phyloP scores from a whole-genome alignment of 331 rosid genomes.

The Telfairia occidentalis region DNA sequence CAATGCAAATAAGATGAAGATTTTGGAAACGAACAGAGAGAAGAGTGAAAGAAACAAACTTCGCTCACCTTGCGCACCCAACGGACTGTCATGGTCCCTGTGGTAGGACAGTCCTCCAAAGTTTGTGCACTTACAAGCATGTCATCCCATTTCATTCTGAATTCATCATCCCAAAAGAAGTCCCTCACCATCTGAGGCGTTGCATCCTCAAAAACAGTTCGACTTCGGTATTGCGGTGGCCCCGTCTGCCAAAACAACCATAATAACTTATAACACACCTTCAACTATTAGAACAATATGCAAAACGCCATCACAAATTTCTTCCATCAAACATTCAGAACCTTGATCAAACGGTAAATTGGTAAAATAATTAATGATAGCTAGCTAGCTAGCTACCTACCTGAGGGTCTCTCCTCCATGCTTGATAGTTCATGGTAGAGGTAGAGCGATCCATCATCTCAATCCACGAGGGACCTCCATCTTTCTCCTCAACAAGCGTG shows the following conservation, averaged over 20 bases:
- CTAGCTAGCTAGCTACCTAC: conserved; percentile 21
- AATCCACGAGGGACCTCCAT: conserved; percentile 63
- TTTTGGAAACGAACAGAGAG: background rate
- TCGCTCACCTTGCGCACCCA: conserved; percentile 93
- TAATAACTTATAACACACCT: conserved; percentile 4
- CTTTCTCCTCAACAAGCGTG: conserved; percentile 50
- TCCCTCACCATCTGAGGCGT: conserved; percentile 73
- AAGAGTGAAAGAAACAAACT: background rate
- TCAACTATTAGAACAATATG: background rate
- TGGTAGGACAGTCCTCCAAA: conserved; percentile 54
- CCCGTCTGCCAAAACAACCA: conserved; percentile 46
- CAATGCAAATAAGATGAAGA: background rate
- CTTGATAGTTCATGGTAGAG: conserved; percentile 43
- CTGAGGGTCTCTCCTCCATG: conserved; percentile 62
- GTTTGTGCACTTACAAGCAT: conserved; percentile 57
- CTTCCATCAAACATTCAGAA: background rate
- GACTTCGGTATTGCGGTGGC: conserved; percentile 86
- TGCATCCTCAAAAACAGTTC: conserved; percentile 75
- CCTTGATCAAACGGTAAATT: background rate
- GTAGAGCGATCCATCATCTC: conserved; percentile 65
- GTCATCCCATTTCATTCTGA: conserved; percentile 74
- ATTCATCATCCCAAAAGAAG: conserved; percentile 92
- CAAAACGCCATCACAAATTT: background rate
- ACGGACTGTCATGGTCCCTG: conserved; percentile 75
- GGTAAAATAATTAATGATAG: background rate